These are phyloP conservation scores for Houttuynia cordata DNA, from an alignment of 164 flowering plant species.

Conservation along the genomic window DNA sequence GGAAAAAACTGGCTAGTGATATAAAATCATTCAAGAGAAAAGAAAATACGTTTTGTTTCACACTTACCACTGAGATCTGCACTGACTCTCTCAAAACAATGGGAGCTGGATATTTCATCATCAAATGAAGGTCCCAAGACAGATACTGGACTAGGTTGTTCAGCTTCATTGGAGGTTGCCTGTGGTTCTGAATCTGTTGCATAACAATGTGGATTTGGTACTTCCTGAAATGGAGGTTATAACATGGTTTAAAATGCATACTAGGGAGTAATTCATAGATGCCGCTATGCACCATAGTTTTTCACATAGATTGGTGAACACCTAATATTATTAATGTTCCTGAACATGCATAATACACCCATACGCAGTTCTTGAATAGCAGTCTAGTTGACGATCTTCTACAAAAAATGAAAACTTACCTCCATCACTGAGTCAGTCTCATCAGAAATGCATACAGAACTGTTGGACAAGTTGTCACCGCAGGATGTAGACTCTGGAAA, in stretches of 20 bases:
- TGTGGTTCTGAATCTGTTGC: constrained; percentile 39
- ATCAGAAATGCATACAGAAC: not conserved
- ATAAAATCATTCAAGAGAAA: too few species aligned
- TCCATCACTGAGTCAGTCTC: not conserved
- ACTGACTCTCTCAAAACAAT: constrained; percentile 69
- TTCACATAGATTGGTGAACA: too few species aligned
- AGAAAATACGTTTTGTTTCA: not conserved
- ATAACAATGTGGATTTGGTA: not conserved
- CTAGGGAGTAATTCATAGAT: too few species aligned
- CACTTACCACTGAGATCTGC: constrained; percentile 65
- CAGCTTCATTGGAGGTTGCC: constrained; percentile 51
- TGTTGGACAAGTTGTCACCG: not conserved
- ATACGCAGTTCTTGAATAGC: not conserved
- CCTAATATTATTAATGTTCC: not conserved
- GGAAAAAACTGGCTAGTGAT: not conserved
- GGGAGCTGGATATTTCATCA: constrained; percentile 58
- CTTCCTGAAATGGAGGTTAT: not conserved
- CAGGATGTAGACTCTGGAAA: not conserved
- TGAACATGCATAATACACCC: not conserved
- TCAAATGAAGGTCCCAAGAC: constrained; percentile 54
- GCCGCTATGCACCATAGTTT: too few species aligned
- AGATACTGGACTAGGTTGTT: constrained; percentile 79
- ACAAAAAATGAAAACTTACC: not conserved
- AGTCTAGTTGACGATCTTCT: not conserved
- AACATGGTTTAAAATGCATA: too few species aligned